phyloP scores from a whole-genome alignment of 345 rosid genomes.

The Populus ilicifolia region DNA sequence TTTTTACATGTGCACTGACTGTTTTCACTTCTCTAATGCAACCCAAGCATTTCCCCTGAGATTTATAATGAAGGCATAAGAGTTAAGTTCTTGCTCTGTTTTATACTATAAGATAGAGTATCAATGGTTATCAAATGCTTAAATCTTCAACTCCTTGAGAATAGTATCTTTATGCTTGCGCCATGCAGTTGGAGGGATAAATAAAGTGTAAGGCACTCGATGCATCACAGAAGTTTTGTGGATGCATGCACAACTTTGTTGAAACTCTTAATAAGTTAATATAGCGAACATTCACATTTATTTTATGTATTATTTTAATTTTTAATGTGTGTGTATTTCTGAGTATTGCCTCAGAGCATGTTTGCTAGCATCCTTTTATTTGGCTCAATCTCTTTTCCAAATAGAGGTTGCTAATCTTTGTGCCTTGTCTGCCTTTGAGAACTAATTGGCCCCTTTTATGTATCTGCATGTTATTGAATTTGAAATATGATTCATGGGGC shows the following conservation, averaged over 20 bases:
- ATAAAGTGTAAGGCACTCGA: background rate
- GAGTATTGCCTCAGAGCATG: background rate
- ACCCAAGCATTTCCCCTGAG: background rate
- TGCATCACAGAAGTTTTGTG: background rate
- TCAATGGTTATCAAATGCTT: background rate
- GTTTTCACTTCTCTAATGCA: background rate
- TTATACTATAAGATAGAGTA: background rate
- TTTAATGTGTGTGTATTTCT: background rate
- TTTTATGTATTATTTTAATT: background rate
- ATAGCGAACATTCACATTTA: background rate
- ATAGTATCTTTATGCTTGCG: too few species aligned
- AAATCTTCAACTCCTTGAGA: background rate
- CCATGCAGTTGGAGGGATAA: too few species aligned
- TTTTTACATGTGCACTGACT: background rate
- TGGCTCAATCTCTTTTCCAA: background rate
- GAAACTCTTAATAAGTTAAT: background rate
- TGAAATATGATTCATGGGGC: background rate
- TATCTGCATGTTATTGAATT: background rate
- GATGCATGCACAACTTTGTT: background rate
- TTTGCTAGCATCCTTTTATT: background rate
- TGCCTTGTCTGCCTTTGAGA: background rate
- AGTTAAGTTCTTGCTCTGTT: background rate
- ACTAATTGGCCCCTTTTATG: background rate
- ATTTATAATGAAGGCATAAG: background rate
- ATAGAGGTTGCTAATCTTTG: background rate